Conservation (phyloP, 1,139 yeast genomes). For the Yamadazyma sp. region DNA sequence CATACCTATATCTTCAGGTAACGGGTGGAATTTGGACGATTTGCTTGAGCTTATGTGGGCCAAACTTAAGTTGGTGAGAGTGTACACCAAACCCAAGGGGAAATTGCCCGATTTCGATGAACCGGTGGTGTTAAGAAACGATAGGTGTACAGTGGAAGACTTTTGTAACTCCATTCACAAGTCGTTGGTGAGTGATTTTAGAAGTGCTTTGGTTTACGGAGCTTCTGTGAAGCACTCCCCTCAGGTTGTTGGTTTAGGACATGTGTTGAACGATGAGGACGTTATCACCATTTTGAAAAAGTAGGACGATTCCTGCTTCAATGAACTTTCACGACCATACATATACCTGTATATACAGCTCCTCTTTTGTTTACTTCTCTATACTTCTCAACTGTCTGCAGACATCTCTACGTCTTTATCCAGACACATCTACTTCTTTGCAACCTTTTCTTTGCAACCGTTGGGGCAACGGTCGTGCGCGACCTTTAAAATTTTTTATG, state of each 20-base stretch:
- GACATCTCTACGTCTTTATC: not conserved
- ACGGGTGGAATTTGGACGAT: constrained; percentile 97
- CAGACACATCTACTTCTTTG: not conserved
- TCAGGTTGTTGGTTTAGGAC: constrained; percentile 89
- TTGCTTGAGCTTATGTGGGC: constrained; percentile 94
- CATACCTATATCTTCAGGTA: constrained; percentile 92
- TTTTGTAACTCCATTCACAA: constrained; percentile 97
- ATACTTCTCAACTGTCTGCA: no score
- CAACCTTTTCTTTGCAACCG: not conserved
- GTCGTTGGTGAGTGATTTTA: constrained; percentile 87
- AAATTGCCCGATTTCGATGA: constrained; percentile 88
- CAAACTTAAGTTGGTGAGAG: constrained; percentile 83
- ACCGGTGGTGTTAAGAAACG: constrained; percentile 87
- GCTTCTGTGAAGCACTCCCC: constrained; percentile 96
- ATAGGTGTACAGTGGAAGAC: constrained; percentile 85
- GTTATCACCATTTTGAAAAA: constrained; percentile 93
- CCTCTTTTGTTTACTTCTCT: not conserved
- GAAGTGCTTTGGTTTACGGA: constrained; percentile 88
- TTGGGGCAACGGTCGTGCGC: no score
- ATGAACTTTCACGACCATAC: not conserved
- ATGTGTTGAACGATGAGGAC: constrained; percentile 87
- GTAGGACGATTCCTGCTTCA: constrained; percentile 12
- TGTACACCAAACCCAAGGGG: constrained; percentile 97
- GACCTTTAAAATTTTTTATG: constrained; percentile 7
- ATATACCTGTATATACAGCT: not conserved